Evolutionary conservation across 2,329 filamentous ascomycete genomes (phyloP).

Genomic region (Calycina herbarum): DNA sequence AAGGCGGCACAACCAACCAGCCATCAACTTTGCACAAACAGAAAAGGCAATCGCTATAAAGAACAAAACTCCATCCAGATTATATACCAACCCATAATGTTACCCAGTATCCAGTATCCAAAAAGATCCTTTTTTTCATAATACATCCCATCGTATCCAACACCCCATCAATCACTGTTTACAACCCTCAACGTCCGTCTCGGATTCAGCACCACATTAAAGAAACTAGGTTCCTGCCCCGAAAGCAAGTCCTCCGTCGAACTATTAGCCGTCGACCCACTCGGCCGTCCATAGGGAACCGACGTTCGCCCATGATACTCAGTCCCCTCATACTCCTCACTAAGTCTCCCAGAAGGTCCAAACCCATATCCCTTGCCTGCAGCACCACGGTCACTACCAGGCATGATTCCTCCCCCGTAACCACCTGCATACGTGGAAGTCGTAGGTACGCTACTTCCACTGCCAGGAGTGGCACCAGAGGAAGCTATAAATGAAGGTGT

Average conservation of each 20-base stretch:
- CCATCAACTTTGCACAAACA: neutral
- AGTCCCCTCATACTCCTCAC: slow-evolving; percentile 33
- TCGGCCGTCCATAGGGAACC: slow-evolving; percentile 35
- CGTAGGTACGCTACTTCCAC: slow-evolving; percentile 24
- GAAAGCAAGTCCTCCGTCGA: slow-evolving; percentile 56
- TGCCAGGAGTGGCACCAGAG: slow-evolving; percentile 18
- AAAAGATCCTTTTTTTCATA: neutral
- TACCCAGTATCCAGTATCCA: neutral
- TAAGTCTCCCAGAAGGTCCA: slow-evolving; percentile 21
- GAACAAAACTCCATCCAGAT: too few relatives aligned
- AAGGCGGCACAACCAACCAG: neutral
- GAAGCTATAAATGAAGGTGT: neutral
- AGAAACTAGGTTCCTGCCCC: slow-evolving; percentile 69
- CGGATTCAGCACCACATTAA: slow-evolving; percentile 68
- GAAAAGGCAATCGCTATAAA: neutral
- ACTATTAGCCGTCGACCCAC: slow-evolving; percentile 40
- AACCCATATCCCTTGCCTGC: slow-evolving; percentile 19
- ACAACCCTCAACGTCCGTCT: slow-evolving; percentile 68
- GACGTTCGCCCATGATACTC: slow-evolving; percentile 28
- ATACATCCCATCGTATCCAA: neutral
- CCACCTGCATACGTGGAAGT: slow-evolving; percentile 13
- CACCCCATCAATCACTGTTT: slow-evolving; percentile 45
- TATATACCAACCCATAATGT: neutral
- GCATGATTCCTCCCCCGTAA: slow-evolving; percentile 8
- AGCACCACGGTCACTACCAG: slow-evolving; percentile 5